Evolutionary conservation across 139 green algal species (phyloP), one percentile per base, ranked within the genome.

Genomic region (Cymbomonas tetramitiformis): DNA sequence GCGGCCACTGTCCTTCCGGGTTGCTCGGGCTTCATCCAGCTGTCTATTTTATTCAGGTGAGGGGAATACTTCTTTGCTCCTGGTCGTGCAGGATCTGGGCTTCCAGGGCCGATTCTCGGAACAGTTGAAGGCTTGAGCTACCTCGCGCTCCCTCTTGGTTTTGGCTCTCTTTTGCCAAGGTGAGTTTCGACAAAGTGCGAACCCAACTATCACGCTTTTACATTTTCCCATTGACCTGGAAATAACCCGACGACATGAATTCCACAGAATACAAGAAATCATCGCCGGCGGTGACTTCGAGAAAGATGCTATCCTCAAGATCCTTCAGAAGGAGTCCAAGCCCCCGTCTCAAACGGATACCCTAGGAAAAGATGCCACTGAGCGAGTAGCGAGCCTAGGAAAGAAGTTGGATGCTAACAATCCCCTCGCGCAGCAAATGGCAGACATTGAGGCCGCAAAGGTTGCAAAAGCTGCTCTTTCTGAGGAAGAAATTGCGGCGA

Each of bases 111-210:
- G 9, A 30, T 65, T 19, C 50, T 65, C 9, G 57, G 57, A 26
- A 38, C 57, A 8, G 47, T 65, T 26, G 57, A 65, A 32, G 57
- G 57, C 28, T 23, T 65, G 28, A 41, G 33, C 15, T 65, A 36
- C 33, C 52, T 65, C 29, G 57, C 48, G 19, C 52, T 65, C 29
- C 57, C 57, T 18, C 57, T 65, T 36, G 57, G 57, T 2, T 28
- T 58, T 18, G 57, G 47, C 46, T 33, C 39, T 21, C 50, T 65
- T 21, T 29, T 21, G 19, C 57, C 57, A 2, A 46, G 29, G 15
- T n/a, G 12, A 15, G 12, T 12, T 49, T 32, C 12, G 29, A 53
- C 21, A 12, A n/a, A n/a, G n/a, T n/a, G n/a, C n/a, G n/a, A n/a
- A n/a, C n/a, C n/a, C n/a, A n/a, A n/a, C n/a, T n/a, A n/a, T 51